A percentile compares a stretch with the other conserved stretches of the same genome.
phyloP scores from a whole-genome alignment of 192 early-diverging fungal species.

The Globomyces pollinis-pini region DNA sequence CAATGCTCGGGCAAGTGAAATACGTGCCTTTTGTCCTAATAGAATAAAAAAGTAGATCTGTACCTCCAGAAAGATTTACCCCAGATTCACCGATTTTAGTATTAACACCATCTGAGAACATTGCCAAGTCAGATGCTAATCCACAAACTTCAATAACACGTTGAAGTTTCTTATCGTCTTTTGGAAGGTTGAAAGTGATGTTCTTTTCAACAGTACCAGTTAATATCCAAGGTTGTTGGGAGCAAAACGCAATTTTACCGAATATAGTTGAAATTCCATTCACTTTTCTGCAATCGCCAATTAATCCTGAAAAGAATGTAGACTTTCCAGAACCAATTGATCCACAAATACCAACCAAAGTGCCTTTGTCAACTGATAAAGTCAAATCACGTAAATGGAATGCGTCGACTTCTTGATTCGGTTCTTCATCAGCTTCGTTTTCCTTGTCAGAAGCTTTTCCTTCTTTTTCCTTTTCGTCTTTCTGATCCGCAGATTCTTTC shows the following conservation, averaged over 20 bases:
- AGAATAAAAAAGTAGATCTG: no score
- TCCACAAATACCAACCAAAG: slow-evolving; percentile 30
- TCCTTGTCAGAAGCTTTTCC: background rate
- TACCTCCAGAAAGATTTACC: slow-evolving; percentile 88
- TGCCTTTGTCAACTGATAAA: slow-evolving; percentile 22
- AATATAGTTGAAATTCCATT: slow-evolving; percentile 33
- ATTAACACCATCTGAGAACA: slow-evolving; percentile 22
- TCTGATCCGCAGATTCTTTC: background rate
- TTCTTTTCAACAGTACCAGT: slow-evolving; percentile 41
- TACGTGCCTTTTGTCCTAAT: slow-evolving; percentile 79
- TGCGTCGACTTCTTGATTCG: background rate
- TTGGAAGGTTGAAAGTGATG: slow-evolving; percentile 30
- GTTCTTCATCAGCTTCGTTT: background rate
- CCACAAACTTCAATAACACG: slow-evolving; percentile 30
- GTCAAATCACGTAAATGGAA: slow-evolving; percentile 27
- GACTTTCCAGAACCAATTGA: slow-evolving; percentile 42
- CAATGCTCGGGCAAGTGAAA: slow-evolving; percentile 48
- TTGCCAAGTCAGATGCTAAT: slow-evolving; percentile 31
- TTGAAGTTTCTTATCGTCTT: slow-evolving; percentile 18
- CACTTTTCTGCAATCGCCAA: slow-evolving; percentile 31
- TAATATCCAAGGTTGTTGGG: slow-evolving; percentile 38
- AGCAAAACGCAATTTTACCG: slow-evolving; percentile 29
- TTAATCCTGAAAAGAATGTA: slow-evolving; percentile 30
- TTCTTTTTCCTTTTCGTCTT: background rate
- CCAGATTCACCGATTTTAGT: slow-evolving; percentile 76